Evolutionary conservation across 2,329 filamentous ascomycete genomes (phyloP).

Genomic region (Lasiodiplodia citricola): DNA sequence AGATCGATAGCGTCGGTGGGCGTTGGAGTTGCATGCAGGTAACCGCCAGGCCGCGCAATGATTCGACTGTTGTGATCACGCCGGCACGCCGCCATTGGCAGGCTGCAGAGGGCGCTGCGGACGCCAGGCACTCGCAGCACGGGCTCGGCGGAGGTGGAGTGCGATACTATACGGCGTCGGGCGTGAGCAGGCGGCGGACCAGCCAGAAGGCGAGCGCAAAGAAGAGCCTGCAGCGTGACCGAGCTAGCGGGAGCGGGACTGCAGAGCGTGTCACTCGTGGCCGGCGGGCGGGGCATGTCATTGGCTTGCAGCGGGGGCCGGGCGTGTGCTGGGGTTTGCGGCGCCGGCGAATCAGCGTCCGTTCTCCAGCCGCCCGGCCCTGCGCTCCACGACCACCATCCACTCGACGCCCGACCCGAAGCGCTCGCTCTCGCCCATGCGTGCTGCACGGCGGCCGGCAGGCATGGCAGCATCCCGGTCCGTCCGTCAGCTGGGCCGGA

Average conservation of each 20-base stretch:
- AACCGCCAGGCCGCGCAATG: conserved; percentile 25
- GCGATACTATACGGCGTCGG: not conserved
- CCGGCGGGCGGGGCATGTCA: not conserved
- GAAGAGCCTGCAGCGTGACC: conserved; percentile 22
- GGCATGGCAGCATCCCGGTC: conserved; percentile 24
- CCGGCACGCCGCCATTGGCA: conserved; percentile 16
- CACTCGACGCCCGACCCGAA: conserved; percentile 27
- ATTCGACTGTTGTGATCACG: conserved; percentile 19
- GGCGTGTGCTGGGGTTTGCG: not conserved
- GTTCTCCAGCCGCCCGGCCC: conserved; percentile 17
- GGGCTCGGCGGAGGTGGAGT: not conserved
- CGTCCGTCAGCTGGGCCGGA: conserved; percentile 24
- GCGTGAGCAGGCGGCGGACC: conserved; percentile 2
- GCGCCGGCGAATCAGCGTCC: conserved; percentile 17
- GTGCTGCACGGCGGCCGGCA: conserved; percentile 15
- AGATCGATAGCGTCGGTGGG: conserved; percentile 19
- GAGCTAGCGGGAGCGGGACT: conserved; percentile 25
- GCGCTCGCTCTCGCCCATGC: conserved; percentile 24
- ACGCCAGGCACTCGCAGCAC: conserved; percentile 17
- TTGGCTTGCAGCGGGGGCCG: conserved; percentile 13
- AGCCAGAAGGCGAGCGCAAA: conserved; percentile 9
- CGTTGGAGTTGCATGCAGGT: conserved; percentile 14
- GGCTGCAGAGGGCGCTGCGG: conserved; percentile 6
- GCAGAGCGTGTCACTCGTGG: conserved; percentile 24
- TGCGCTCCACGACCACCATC: conserved; percentile 9